phyloP scores from a whole-genome alignment of 2,329 filamentous ascomycete genomes.

The Cladosporium sp. region DNA sequence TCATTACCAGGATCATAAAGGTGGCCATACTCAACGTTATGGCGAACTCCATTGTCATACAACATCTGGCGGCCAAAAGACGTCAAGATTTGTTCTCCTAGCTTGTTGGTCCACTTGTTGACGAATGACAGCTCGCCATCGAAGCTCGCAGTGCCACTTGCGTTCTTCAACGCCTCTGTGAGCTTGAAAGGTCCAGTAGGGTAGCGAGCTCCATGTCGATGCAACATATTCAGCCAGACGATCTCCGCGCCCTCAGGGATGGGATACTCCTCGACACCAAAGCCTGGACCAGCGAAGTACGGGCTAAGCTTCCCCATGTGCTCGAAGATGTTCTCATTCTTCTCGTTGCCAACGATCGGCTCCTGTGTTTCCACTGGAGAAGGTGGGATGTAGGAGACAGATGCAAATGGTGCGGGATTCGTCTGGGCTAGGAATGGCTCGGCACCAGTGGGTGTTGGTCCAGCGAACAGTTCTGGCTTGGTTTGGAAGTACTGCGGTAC shows the following conservation, averaged over 20 bases:
- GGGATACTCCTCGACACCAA: conserved; percentile 69
- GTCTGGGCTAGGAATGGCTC: conserved; percentile 69
- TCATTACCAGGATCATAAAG: conserved; percentile 60
- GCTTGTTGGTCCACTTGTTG: conserved; percentile 63
- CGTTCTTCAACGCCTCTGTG: conserved; percentile 52
- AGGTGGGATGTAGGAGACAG: conserved; percentile 63
- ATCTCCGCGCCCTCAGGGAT: conserved; percentile 64
- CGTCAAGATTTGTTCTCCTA: conserved; percentile 68
- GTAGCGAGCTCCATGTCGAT: conserved; percentile 69
- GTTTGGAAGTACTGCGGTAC: conserved; percentile 64
- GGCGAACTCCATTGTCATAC: conserved; percentile 62
- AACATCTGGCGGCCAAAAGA: conserved; percentile 66
- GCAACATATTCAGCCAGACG: conserved; percentile 67
- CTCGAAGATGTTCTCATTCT: conserved; percentile 61
- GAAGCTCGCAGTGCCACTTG: conserved; percentile 56
- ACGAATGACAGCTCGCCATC: conserved; percentile 61
- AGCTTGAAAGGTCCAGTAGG: conserved; percentile 60
- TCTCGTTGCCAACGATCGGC: conserved; percentile 53
- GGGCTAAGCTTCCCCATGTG: conserved; percentile 66
- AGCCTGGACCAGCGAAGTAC: conserved; percentile 68
- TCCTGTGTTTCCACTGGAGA: conserved; percentile 66
- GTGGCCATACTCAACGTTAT: conserved; percentile 68
- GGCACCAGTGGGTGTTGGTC: conserved; percentile 64
- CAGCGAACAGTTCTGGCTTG: conserved; percentile 50
- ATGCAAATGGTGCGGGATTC: conserved; percentile 60